Evolutionary conservation across 495 filamentous ascomycete genomes (phyloP).

Genomic region (Neurospora sublineolata): DNA sequence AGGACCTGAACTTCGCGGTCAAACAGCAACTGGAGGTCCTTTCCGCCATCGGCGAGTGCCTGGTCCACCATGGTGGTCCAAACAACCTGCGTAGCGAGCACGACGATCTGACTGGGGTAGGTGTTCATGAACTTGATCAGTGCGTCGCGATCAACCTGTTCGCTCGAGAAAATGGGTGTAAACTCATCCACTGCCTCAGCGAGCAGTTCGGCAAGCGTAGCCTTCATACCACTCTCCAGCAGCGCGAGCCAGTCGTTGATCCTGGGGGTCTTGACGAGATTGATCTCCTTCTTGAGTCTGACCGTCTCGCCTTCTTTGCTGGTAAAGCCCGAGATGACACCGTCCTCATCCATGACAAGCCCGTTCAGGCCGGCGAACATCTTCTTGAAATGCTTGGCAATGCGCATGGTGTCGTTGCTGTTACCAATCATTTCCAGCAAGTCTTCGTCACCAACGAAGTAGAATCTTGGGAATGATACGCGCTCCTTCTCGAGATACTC

Average conservation of each 20-base stretch:
- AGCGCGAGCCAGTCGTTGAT: constrained; percentile 97
- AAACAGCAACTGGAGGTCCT: constrained; percentile 52
- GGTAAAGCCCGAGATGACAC: constrained; percentile 77
- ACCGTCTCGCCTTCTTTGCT: constrained; percentile 95
- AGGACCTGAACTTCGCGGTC: constrained; percentile 72
- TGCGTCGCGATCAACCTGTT: constrained; percentile 50
- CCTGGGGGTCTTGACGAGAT: constrained; percentile 78
- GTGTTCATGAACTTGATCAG: constrained; percentile 66
- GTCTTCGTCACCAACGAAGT: constrained; percentile 98
- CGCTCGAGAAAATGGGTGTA: constrained; percentile 53
- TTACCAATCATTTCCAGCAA: constrained; percentile 99
- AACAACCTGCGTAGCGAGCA: constrained; percentile 86
- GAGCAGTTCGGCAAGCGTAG: constrained; percentile 80
- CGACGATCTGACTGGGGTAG: constrained; percentile 90
- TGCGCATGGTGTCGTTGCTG: constrained; percentile 88
- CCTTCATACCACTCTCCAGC: constrained; percentile 87
- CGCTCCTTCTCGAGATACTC: constrained; percentile 97
- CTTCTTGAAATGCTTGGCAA: constrained; percentile 97
- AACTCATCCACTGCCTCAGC: constrained; percentile 74
- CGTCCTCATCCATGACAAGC: constrained; percentile 81
- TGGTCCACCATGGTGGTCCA: constrained; percentile 82
- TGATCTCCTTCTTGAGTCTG: constrained; percentile 76
- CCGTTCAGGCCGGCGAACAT: constrained; percentile 97
- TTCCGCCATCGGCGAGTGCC: constrained; percentile 57
- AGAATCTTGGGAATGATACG: constrained; percentile 94